Base-by-base conservation (phyloP, 257 asterid genomes). In the Solanum peruvianum region DNA sequence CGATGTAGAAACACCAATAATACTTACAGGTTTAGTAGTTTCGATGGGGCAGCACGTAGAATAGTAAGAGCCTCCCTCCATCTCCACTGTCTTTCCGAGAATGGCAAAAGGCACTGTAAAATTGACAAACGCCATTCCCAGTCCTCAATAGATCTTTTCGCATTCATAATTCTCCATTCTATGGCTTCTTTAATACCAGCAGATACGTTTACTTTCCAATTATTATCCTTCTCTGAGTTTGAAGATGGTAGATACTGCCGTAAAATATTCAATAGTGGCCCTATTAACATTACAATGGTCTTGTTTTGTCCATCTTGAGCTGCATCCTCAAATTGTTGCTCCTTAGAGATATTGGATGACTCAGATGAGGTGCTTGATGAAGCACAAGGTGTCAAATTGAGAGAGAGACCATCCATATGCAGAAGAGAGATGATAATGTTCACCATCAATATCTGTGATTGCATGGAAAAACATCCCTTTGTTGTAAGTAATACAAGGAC, bases 71-170 rank as follows among this genome's bases (percentile, higher is more conserved):
- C 98, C 92, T 97, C 99, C 93, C 93, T 97, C 99, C 99, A 95
- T 92, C 93, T 94, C 99, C 98, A 95, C 76, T 94, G 96, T 47
- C 98, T 98, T 73, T 94, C 99, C 88, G 97, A 93, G 90, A 94
- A 93, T 81, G 98, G 98, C 86, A 94, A 91, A 90, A 97, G 98
- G 90, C 95, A 89, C 89, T 94, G 98, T 92, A 97, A 93, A 90
- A 97, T 92, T 89, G 98, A 95, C 86, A 97, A 93, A 73, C 99
- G 98, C 99, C 99, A 97, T 89, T 93, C 98, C 99, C 99, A 97
- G 86, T 97, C 99, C 86, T 95, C 98, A 90, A 94, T 88, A 85
- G 91, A 93, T 58, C 92, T 91, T 91, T 93, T 95, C 87, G 98
- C 98, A 83, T 91, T 94, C 91, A 91, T 87, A 84, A 94, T 89